These are phyloP conservation scores for Rhodocollybia butyracea DNA, from an alignment of 768 basidiomycete genomes.

Conservation along the genomic window DNA sequence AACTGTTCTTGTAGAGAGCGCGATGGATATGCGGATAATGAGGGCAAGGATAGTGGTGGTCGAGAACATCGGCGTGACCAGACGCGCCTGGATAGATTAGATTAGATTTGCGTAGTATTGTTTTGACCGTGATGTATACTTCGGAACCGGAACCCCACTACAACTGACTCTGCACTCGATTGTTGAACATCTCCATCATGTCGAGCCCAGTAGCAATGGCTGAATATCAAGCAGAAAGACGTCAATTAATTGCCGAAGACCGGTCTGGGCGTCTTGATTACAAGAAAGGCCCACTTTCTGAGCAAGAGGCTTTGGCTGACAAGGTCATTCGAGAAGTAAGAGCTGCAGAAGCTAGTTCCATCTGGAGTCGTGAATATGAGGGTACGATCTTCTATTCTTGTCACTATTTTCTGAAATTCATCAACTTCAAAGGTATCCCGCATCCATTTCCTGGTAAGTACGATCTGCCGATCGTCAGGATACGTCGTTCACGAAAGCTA, in stretches of 20 bases:
- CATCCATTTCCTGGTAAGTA: conserved; percentile 75
- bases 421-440: conserved; percentile 44
- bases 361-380: conserved; percentile 60
- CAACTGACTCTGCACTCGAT: not conserved
- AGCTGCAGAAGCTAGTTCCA: conserved; percentile 43
- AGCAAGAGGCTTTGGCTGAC: conserved; percentile 52
- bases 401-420: too few relatives aligned
- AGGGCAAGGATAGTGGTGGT: conserved; percentile 31
- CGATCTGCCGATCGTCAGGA: too few relatives aligned
- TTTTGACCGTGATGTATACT: too few relatives aligned
- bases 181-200: not conserved
- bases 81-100: too few relatives aligned
- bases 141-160: too few relatives aligned
- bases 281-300: conserved; percentile 24
- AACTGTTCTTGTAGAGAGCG: conserved; percentile 74
- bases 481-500: too few relatives aligned
- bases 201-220: conserved; percentile 1
- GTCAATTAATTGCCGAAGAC: conserved; percentile 33
- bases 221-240: conserved; percentile 8
- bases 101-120: too few relatives aligned
- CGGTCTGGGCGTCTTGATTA: conserved; percentile 50
- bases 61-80: too few relatives aligned
- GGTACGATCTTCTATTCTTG: too few relatives aligned
- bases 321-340: conserved; percentile 53
- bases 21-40: conserved; percentile 52